These are phyloP conservation scores for Microdochium trichocladiopsis DNA, from an alignment of 2,329 filamentous ascomycete species.

Conservation along the genomic window DNA sequence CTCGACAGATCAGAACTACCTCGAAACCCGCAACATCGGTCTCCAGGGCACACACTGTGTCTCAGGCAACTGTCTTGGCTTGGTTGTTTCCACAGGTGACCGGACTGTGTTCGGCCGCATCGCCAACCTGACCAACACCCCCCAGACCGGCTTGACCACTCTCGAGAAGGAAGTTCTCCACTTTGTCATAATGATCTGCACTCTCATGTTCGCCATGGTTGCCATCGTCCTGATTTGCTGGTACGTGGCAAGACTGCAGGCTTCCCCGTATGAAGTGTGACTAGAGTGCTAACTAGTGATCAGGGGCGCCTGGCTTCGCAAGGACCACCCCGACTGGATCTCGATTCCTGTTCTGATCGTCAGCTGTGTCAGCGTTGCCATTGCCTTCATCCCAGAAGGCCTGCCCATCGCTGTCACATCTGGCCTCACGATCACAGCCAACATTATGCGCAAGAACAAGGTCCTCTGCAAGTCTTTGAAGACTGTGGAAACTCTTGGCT, in stretches of 20 bases:
- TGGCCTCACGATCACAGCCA: slow-evolving; percentile 68
- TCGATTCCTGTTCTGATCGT: slow-evolving; percentile 66
- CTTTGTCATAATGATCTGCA: slow-evolving; percentile 65
- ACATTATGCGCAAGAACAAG: slow-evolving; percentile 69
- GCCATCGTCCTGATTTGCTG: slow-evolving; percentile 59
- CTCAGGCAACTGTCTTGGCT: slow-evolving; percentile 56
- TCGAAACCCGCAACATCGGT: slow-evolving; percentile 70
- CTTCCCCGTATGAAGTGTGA: slow-evolving; percentile 22
- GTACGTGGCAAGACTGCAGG: slow-evolving; percentile 45
- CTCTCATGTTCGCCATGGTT: slow-evolving; percentile 60
- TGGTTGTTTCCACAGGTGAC: slow-evolving; percentile 68
- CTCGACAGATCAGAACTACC: slow-evolving; percentile 65
- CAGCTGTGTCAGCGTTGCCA: slow-evolving; percentile 62
- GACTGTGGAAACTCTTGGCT: slow-evolving; percentile 69
- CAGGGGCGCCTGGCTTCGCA: slow-evolving; percentile 64
- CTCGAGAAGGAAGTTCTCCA: slow-evolving; percentile 66
- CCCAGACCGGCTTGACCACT: slow-evolving; percentile 60
- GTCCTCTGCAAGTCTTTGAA: slow-evolving; percentile 75
- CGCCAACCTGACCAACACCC: slow-evolving; percentile 63
- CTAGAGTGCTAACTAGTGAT: neutral
- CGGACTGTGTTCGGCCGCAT: slow-evolving; percentile 70
- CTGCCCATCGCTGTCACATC: slow-evolving; percentile 63
- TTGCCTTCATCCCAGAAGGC: slow-evolving; percentile 72
- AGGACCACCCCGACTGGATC: slow-evolving; percentile 62
- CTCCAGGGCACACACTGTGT: slow-evolving; percentile 76